phyloP scores from a whole-genome alignment of 2,329 filamentous ascomycete species.

The Colletotrichum orchidophilum region DNA sequence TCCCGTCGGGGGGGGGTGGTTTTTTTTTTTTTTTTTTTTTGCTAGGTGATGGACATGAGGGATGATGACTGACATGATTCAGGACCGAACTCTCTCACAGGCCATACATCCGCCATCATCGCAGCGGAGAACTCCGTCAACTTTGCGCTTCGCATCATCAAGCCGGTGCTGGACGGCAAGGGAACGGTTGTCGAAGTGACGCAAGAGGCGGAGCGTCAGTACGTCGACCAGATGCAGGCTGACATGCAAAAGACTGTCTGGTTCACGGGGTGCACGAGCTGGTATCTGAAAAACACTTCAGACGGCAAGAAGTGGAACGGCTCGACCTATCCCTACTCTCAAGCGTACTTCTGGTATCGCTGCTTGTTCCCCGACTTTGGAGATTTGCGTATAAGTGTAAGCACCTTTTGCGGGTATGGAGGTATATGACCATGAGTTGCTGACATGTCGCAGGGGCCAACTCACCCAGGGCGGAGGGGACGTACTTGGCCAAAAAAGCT shows the following conservation, averaged over 20 bases:
- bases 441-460: not conserved
- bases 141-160: conserved; percentile 67
- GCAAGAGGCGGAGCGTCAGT: conserved; percentile 45
- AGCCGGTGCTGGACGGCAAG: conserved; percentile 50
- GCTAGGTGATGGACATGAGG: too few species aligned
- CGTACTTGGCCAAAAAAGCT: not conserved
- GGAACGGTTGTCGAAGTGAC: conserved; percentile 45
- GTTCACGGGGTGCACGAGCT: conserved; percentile 45
- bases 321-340: conserved; percentile 47
- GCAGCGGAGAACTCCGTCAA: conserved; percentile 70
- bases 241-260: conserved; percentile 45
- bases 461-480: not conserved
- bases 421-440: too few species aligned
- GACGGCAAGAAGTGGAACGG: conserved; percentile 45
- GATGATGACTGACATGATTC: not conserved
- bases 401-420: conserved; percentile 32
- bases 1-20: too few species aligned
- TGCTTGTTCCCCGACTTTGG: conserved; percentile 46
- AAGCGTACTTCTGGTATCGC: conserved; percentile 47
- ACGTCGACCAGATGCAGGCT: conserved; percentile 44
- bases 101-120: conserved; percentile 68
- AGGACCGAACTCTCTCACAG: conserved; percentile 70
- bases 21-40: too few species aligned
- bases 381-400: conserved; percentile 46
- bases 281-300: conserved; percentile 44